A percentile compares a stretch with the other conserved stretches of the same genome.
Conservation (phyloP, 78 protist genomes). For the Dictyostelium capitatum region DNA sequence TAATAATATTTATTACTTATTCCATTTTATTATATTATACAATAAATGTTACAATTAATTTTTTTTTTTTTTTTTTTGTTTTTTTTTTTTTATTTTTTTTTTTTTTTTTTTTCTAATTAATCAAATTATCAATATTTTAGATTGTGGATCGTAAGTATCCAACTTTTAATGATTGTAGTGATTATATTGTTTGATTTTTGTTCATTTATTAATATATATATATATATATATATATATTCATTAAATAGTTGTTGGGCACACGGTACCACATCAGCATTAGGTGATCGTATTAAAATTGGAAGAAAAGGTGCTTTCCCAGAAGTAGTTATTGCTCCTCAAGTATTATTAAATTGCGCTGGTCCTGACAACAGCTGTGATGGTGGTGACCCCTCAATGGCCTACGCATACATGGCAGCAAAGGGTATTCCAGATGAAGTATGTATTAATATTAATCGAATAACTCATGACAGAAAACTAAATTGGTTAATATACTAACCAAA, state of each 20-base stretch:
- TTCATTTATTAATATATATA: too few species aligned
- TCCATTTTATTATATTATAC: too few species aligned
- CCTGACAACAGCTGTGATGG: slow-evolving; percentile 84
- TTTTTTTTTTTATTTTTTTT: neutral
- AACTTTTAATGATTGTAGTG: too few species aligned
- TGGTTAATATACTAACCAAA: too few species aligned
- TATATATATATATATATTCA: too few species aligned
- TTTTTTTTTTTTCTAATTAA: neutral
- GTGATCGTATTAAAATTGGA: slow-evolving; percentile 93
- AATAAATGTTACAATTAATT: too few species aligned
- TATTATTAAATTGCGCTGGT: slow-evolving; percentile 91
- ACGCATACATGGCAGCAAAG: slow-evolving; percentile 71
- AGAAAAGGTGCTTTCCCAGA: slow-evolving; percentile 81
- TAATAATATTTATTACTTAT: too few species aligned
- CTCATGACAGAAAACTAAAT: too few species aligned
- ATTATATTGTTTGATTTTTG: too few species aligned
- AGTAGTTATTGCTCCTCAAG: slow-evolving; percentile 88
- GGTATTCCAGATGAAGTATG: slow-evolving; percentile 92
- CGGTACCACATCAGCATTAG: slow-evolving; percentile 84
- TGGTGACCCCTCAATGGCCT: slow-evolving; percentile 19
- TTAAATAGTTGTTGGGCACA: slow-evolving; percentile 7
- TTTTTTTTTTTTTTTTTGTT: too few species aligned
- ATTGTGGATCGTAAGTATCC: neutral
- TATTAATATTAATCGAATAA: too few species aligned
- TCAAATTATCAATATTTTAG: neutral